phyloP scores from a whole-genome alignment of 805 yeast species.

The Grigorovia yakushimaensis region DNA sequence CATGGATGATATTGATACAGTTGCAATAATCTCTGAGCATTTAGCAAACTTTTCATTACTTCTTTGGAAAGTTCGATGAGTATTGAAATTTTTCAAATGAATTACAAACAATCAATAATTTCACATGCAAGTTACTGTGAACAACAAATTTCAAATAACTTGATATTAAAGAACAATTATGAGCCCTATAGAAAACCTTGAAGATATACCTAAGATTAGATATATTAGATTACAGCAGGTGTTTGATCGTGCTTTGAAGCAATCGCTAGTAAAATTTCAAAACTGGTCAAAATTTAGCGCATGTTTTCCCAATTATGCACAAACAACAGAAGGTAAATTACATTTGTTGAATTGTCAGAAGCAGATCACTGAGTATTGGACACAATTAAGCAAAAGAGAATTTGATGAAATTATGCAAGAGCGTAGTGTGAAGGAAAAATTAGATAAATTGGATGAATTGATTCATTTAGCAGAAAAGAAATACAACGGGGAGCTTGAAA shows the following conservation, averaged over 20 bases:
- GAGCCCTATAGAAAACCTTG: too few relatives aligned
- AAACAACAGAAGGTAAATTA: conserved; percentile 36
- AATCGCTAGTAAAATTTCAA: conserved; percentile 38
- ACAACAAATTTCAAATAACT: too few relatives aligned
- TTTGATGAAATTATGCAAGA: conserved; percentile 46
- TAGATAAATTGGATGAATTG: conserved; percentile 32
- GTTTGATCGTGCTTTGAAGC: conserved; percentile 44
- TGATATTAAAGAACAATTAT: too few relatives aligned
- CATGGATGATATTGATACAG: conserved; percentile 36
- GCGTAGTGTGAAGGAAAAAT: conserved; percentile 29
- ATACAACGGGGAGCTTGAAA: conserved; percentile 1
- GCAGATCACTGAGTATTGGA: conserved; percentile 47
- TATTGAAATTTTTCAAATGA: neutral
- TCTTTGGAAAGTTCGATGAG: neutral
- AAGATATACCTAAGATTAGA: conserved; percentile 28
- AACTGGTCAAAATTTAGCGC: conserved; percentile 40
- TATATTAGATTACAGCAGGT: conserved; percentile 42
- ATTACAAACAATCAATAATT: neutral
- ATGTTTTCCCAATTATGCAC: conserved; percentile 47
- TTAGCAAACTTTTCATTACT: conserved; percentile 17
- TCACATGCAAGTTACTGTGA: neutral
- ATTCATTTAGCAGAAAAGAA: conserved; percentile 26
- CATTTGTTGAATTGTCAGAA: conserved; percentile 40
- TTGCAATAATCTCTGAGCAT: conserved; percentile 21
- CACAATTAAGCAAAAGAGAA: conserved; percentile 38